Evolutionary conservation across 345 rosid species (phyloP), one percentile per base, ranked within the genome.

Genomic region (Passiflora organensis): DNA sequence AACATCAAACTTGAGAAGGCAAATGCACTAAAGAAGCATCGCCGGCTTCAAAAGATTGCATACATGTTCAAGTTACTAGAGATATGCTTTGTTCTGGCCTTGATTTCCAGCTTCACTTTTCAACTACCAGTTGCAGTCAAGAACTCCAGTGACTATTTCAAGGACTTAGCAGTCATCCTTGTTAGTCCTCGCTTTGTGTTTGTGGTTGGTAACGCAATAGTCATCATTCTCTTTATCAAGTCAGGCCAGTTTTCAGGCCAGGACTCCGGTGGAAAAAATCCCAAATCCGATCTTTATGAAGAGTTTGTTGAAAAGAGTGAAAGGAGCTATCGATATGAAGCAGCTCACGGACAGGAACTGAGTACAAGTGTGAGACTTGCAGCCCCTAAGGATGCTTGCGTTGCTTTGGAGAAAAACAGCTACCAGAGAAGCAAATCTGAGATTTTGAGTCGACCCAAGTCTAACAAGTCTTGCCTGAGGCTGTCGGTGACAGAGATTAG

Each of bases 181-280:
- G 72, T 55, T 5, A 87, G 93, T 57, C 89, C 95, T 2, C 72
- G 79, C 20, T 89, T 94, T 34, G 79, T 89, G 43, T 94, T 94
- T 69, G 55, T 94, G 14, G 17, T 89, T 0, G 99, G 95, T 12
- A 94, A 94, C 72, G 76, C 53, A n/a, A 89, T 94, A 53, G 77
- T 89, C 53, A 68, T 85, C 71, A 79, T 72, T 46, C 85, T 94
- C 46, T 85, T 89, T 11, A 80, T 70, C 3, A 87, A 74, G 48
- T 85, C 97, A 0, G 82, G 95, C 11, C 77, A 66, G 42, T 65
- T 86, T 56, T 73, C 91, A 0, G 43, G 59, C 48, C 73, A 74
- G 36, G 77, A 72, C 59, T 38, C 78, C 10, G n/a, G 38, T 14
- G 51, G 52, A 20, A 64, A 66, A 49, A 71, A 46, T 41, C 36